phyloP scores from a whole-genome alignment of 805 yeast genomes.

The Zygosaccharomyces bisporus region DNA sequence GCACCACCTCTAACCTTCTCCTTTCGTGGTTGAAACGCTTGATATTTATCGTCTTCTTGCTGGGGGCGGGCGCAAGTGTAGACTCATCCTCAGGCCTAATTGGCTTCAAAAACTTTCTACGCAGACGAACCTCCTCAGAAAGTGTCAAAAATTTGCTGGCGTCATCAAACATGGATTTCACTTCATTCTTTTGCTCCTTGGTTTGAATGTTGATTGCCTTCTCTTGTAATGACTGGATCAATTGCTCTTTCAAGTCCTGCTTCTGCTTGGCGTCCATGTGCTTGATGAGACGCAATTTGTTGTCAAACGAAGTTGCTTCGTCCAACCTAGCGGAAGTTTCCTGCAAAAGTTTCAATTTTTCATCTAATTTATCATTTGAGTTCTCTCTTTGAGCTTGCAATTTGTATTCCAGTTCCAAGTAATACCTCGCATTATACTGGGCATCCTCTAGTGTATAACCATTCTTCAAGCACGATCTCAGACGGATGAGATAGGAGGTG shows the following conservation, averaged over 20 bases:
- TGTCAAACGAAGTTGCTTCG: slow-evolving; percentile 25
- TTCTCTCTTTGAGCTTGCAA: slow-evolving; percentile 40
- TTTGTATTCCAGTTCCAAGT: slow-evolving; percentile 44
- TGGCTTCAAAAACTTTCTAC: slow-evolving; percentile 50
- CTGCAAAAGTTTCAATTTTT: slow-evolving; percentile 20
- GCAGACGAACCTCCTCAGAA: slow-evolving; percentile 40
- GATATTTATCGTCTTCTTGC: slow-evolving; percentile 48
- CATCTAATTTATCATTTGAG: slow-evolving; percentile 28
- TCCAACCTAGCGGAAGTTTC: slow-evolving; percentile 18
- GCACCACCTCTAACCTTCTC: slow-evolving; percentile 49
- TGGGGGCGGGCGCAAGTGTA: slow-evolving; percentile 38
- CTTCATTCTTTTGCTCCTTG: slow-evolving; percentile 36
- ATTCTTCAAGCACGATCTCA: slow-evolving; percentile 53
- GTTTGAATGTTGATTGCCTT: slow-evolving; percentile 12
- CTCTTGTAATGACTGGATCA: slow-evolving; percentile 24
- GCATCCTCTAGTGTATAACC: slow-evolving; percentile 61
- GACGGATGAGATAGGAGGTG: slow-evolving; percentile 49
- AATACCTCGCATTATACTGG: slow-evolving; percentile 52
- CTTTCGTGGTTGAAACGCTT: slow-evolving; percentile 60
- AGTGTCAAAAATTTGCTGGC: slow-evolving; percentile 30
- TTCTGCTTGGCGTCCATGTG: slow-evolving; percentile 35
- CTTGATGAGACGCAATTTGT: slow-evolving; percentile 23
- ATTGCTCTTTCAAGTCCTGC: slow-evolving; percentile 23
- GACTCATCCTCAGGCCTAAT: slow-evolving; percentile 50
- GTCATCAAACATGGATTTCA: slow-evolving; percentile 43